Conservation (phyloP, 2,329 filamentous ascomycete genomes). For the Fusarium sp. region DNA sequence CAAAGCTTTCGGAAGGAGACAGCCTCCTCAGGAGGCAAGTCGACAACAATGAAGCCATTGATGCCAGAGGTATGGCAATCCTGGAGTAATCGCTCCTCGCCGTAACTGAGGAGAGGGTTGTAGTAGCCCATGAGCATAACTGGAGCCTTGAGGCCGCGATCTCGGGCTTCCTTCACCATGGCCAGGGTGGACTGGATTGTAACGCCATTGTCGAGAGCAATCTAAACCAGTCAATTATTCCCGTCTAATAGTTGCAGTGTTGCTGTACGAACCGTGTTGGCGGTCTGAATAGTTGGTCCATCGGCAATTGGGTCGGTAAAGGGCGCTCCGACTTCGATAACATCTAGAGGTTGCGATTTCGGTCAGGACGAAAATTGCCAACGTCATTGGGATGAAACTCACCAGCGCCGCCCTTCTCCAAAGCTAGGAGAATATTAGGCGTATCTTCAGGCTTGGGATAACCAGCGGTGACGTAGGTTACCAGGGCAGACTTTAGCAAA, state of each 20-base stretch:
- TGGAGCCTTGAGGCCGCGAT: constrained; percentile 79
- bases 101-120: constrained; percentile 93
- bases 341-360: constrained; percentile 59
- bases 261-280: constrained; percentile 75
- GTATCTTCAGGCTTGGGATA: constrained; percentile 86
- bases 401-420: constrained; percentile 95
- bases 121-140: constrained; percentile 99
- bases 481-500: constrained; percentile 74
- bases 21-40: constrained; percentile 95
- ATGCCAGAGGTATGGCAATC: constrained; percentile 86
- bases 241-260: neutral
- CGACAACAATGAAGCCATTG: constrained; percentile 97
- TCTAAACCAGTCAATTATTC: constrained; percentile 46
- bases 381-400: constrained; percentile 45
- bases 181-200: constrained; percentile 80
- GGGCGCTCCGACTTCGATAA: constrained; percentile 94
- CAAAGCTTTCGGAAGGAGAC: constrained; percentile 89
- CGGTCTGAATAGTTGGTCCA: constrained; percentile 93
- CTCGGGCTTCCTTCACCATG: constrained; percentile 84
- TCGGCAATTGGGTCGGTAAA: constrained; percentile 99
- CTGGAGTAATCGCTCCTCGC: constrained; percentile 85
- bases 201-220: constrained; percentile 88
- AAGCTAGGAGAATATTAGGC: constrained; percentile 81
- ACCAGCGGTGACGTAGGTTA: constrained; percentile 96
- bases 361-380: constrained; percentile 20